Evolutionary conservation across 1,284 basidiomycete species (phyloP).

Genomic region (Lentinula novae-zelandiae): DNA sequence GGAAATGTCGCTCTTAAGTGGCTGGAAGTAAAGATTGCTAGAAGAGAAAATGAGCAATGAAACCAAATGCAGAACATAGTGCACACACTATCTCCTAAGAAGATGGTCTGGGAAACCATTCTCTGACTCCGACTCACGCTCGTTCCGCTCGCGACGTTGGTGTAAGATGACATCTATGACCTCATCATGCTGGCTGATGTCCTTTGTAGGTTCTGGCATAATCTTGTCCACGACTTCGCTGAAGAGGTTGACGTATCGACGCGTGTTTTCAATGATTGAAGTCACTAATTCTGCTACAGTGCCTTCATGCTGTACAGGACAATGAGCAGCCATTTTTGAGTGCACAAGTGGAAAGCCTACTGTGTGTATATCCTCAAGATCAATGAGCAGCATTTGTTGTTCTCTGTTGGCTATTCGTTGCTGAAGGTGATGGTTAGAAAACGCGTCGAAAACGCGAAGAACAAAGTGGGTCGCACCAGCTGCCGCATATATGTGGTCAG

Average conservation of each 20-base stretch:
- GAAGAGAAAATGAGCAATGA: not conserved
- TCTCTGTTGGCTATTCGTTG: conserved; percentile 93
- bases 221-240: conserved; percentile 88
- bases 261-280: conserved; percentile 81
- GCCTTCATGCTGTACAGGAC: conserved; percentile 53
- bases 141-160: conserved; percentile 87
- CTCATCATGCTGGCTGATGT: conserved; percentile 86
- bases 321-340: conserved; percentile 8
- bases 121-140: conserved; percentile 64
- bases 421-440: conserved; percentile 38
- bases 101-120: conserved; percentile 87
- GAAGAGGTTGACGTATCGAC: conserved; percentile 90
- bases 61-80: not conserved
- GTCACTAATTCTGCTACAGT: conserved; percentile 63
- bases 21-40: conserved; percentile 93
- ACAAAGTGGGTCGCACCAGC: conserved; percentile 55
- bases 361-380: conserved; percentile 76
- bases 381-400: conserved; percentile 79
- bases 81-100: conserved; percentile 88
- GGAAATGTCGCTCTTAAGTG: conserved; percentile 66
- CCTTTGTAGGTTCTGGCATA: conserved; percentile 83
- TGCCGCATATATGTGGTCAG: conserved; percentile 86
- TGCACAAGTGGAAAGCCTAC: conserved; percentile 34
- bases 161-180: conserved; percentile 94
- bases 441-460: conserved; percentile 23